Evolutionary conservation across 2,329 filamentous ascomycete species (phyloP).

Genomic region (Amesomyces nigricolor): DNA sequence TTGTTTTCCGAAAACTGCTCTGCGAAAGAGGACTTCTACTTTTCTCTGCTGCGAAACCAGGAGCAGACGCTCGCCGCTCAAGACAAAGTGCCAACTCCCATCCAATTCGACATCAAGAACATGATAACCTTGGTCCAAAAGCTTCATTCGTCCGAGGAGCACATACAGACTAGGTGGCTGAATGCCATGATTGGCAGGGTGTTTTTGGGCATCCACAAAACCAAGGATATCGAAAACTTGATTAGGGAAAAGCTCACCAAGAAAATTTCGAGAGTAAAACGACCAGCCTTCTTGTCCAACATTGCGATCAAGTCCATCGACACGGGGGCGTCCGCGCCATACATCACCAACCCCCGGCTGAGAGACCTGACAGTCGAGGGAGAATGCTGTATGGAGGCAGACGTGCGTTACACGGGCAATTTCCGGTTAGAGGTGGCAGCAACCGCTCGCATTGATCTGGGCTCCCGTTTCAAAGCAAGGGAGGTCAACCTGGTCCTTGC

Average conservation of each 20-base stretch:
- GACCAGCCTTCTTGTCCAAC: slow-evolving; percentile 81
- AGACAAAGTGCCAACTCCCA: slow-evolving; percentile 59
- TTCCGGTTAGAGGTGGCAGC: slow-evolving; percentile 86
- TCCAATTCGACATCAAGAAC: slow-evolving; percentile 75
- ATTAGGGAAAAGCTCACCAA: slow-evolving; percentile 85
- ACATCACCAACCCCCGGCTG: slow-evolving; percentile 81
- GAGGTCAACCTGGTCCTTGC: slow-evolving; percentile 88
- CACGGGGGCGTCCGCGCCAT: slow-evolving; percentile 79
- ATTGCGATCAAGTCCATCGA: slow-evolving; percentile 79
- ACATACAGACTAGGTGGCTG: slow-evolving; percentile 84
- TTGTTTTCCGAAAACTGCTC: slow-evolving; percentile 93
- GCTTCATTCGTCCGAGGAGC: slow-evolving; percentile 86
- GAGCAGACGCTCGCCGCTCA: slow-evolving; percentile 57
- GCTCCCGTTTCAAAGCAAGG: slow-evolving; percentile 78
- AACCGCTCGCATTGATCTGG: slow-evolving; percentile 87
- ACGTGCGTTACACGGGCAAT: slow-evolving; percentile 83
- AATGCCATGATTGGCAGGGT: slow-evolving; percentile 86
- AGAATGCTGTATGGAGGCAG: slow-evolving; percentile 79
- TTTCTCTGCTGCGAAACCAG: slow-evolving; percentile 80
- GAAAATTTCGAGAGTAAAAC: slow-evolving; percentile 91
- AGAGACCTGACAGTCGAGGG: slow-evolving; percentile 89
- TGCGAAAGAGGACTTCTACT: slow-evolving; percentile 98
- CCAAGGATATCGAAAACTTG: slow-evolving; percentile 70
- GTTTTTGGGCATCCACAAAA: slow-evolving; percentile 84
- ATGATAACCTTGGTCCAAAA: slow-evolving; percentile 86